phyloP scores from a whole-genome alignment of 345 rosid species.

The Eucalyptus viminalis region DNA sequence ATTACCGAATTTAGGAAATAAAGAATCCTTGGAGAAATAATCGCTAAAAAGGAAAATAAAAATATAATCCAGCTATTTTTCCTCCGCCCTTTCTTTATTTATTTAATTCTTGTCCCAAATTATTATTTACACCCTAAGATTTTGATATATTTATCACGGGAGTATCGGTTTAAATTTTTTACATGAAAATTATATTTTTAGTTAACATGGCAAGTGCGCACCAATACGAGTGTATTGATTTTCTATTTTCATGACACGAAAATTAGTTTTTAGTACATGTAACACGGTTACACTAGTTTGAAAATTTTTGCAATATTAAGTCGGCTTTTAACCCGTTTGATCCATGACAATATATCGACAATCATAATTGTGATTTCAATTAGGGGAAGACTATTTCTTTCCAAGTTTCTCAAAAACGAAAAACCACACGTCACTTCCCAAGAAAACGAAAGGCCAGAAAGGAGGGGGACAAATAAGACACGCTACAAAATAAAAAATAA shows the following conservation, averaged over 20 bases:
- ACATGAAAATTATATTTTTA: not conserved
- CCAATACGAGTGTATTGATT: not conserved
- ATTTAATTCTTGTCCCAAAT: not conserved
- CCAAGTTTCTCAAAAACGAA: no score
- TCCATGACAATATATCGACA: not conserved
- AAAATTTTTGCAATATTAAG: rapidly evolving
- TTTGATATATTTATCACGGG: not conserved
- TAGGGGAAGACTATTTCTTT: not conserved
- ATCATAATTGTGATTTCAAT: not conserved
- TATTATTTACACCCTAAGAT: no score
- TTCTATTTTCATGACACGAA: not conserved
- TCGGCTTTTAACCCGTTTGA: rapidly evolving
- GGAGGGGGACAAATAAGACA: not conserved
- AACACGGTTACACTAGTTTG: not conserved
- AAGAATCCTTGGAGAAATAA: not conserved
- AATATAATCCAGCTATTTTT: not conserved
- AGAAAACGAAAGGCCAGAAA: not conserved
- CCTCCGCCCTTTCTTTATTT: not conserved
- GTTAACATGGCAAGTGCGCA: not conserved
- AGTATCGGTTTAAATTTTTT: rapidly evolving
- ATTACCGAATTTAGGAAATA: not conserved
- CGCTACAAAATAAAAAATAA: not conserved
- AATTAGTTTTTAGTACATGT: not conserved
- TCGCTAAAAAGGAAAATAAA: not conserved
- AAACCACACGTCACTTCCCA: not conserved